Base-by-base conservation (phyloP, 2,329 filamentous ascomycete genomes). In the Beauveria bassiana region DNA sequence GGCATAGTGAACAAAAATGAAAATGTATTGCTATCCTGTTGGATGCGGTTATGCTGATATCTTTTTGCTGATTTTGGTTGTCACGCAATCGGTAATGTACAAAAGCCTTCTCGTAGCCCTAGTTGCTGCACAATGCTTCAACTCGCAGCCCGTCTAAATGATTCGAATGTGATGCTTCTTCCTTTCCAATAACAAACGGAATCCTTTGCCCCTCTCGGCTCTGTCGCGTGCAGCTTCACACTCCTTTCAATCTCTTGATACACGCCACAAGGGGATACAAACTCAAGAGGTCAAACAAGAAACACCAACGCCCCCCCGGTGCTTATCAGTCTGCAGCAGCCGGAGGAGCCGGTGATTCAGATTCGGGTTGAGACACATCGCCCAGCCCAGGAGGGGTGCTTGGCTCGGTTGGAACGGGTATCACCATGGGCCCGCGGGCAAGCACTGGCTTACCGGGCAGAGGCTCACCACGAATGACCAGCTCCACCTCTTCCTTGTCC, bases 401-500 rank as follows among this genome's bases (percentile, higher is more conserved):
- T n/a, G 67, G 64, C 7, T 74, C 69, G 24, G 69, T 67, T 9
- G 74, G 73, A 9, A 76, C 71, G 5, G 76, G 75, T 50, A 78
- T 62, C 26, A 72, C 70, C 68, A 78, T 63, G 1, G 76, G 75
- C 3, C 75, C 76, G 62, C 74, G 75, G 0, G 91, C 91, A 18
- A 93, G 67, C 14, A 71, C 69, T 47, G 70, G 75, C 63, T 90
- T 90, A 51, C 84, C 82, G 1, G 86, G 80, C 43, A 99, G 78
- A 70, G 89, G 88, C 76, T 97, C 91, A 42, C 95, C 95, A 58
- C 84, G 85, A 65, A 99, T 87, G 6, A 98, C 90, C 78, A 89
- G 91, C 73, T 93, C 86, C 65, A 98, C 96, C 74, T 99, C 95
- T 3, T 89, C 86, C 73, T 88, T 90, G 73, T 89, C 89, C 57